Evolutionary conservation across 257 asterid genomes (phyloP).

Genomic region (Solanum chilense): DNA sequence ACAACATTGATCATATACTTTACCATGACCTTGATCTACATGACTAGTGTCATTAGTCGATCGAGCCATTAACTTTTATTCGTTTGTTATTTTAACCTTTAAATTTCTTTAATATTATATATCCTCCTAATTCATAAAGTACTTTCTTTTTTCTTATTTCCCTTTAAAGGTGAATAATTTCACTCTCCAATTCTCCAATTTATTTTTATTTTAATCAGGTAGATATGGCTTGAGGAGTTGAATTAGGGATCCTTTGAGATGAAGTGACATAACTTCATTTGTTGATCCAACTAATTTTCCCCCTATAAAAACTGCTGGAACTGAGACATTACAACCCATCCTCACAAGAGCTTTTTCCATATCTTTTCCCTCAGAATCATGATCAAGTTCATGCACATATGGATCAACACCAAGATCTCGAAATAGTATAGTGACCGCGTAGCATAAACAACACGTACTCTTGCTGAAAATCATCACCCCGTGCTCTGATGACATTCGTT

Average conservation of each 20-base stretch:
- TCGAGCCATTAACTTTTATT: neutral
- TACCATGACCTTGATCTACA: neutral
- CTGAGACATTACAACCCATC: conserved; percentile 49
- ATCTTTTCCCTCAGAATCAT: conserved; percentile 50
- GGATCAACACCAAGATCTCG: conserved; percentile 41
- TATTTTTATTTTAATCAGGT: neutral
- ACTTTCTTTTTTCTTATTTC: neutral
- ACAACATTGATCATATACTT: neutral
- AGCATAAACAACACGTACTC: conserved; percentile 60
- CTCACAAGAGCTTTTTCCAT: conserved; percentile 43
- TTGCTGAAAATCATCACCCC: conserved; percentile 70
- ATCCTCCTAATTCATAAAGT: neutral
- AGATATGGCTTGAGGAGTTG: conserved; percentile 31
- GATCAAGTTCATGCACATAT: conserved; percentile 38
- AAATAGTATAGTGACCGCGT: conserved; percentile 56
- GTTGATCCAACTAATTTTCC: conserved; percentile 65
- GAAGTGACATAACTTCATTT: conserved; percentile 81
- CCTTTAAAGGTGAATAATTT: neutral
- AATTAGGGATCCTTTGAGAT: conserved; percentile 56
- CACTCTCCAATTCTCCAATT: neutral
- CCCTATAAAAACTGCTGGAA: conserved; percentile 57
- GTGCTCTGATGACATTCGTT: conserved; percentile 40
- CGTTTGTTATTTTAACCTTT: neutral
- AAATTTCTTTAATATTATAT: neutral
- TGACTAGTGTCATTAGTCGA: neutral